These are phyloP conservation scores for Ceratorhiza oryzae-sativae DNA, from an alignment of 1,284 basidiomycete species.

Conservation along the genomic window DNA sequence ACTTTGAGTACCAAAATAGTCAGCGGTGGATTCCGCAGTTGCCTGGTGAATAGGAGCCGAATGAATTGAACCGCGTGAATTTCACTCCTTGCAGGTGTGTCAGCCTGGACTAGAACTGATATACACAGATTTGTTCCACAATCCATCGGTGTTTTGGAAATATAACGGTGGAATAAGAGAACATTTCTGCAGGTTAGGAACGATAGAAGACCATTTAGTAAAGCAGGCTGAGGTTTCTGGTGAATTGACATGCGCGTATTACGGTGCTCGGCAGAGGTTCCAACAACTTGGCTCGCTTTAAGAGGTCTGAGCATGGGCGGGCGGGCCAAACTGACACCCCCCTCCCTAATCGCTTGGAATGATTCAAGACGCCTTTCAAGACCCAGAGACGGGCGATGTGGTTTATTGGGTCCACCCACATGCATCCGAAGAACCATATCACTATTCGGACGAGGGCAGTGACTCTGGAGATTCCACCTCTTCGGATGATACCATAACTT, in stretches of 20 bases:
- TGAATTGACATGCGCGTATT: slow-evolving; percentile 3
- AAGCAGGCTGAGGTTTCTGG: not conserved
- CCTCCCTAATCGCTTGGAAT: not conserved
- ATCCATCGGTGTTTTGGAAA: not conserved
- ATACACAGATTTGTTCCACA: not conserved
- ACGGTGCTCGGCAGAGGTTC: too few relatives aligned
- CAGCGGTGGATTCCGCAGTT: too few relatives aligned
- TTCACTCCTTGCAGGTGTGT: not conserved
- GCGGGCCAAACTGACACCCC: not conserved
- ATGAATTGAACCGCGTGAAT: not conserved
- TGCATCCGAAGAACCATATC: not conserved
- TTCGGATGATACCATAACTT: slow-evolving; percentile 16
- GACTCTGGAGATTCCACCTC: slow-evolving; percentile 14
- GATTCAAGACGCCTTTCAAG: slow-evolving; percentile 15
- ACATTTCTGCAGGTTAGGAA: not conserved
- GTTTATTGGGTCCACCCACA: slow-evolving; percentile 22
- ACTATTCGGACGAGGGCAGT: slow-evolving; percentile 7
- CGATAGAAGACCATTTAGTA: not conserved
- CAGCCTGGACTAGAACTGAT: slow-evolving; percentile 1
- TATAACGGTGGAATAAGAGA: slow-evolving; percentile 2
- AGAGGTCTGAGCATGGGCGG: not conserved
- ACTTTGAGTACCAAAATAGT: not conserved
- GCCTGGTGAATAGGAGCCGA: not conserved
- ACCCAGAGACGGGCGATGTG: slow-evolving; percentile 5
- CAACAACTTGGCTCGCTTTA: not conserved